These are phyloP conservation scores for Polytolypa hystricis DNA, from an alignment of 2,329 filamentous ascomycete species.

Conservation along the genomic window DNA sequence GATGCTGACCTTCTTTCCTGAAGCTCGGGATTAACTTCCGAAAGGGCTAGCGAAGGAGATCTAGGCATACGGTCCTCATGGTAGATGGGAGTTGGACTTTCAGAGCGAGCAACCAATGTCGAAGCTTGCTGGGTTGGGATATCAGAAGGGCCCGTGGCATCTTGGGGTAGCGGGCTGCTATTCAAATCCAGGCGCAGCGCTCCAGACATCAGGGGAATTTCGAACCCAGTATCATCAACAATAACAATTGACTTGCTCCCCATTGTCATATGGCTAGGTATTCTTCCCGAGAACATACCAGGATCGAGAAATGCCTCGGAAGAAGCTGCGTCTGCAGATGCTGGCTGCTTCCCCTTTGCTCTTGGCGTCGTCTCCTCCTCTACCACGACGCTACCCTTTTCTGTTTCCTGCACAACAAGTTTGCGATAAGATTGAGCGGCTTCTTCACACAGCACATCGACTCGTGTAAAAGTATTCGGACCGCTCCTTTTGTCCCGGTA, in stretches of 20 bases:
- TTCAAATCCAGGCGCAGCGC: slow-evolving; percentile 14
- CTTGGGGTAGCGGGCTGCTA: neutral
- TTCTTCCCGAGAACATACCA: slow-evolving; percentile 24
- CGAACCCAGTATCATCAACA: slow-evolving; percentile 52
- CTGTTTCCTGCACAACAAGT: slow-evolving; percentile 56
- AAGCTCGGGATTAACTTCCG: neutral
- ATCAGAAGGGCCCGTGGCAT: neutral
- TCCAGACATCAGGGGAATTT: slow-evolving; percentile 30
- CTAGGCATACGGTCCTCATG: too few species aligned
- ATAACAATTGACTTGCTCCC: slow-evolving; percentile 90
- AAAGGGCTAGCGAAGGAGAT: neutral
- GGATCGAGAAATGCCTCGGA: slow-evolving; percentile 7
- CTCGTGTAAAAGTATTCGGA: slow-evolving; percentile 46
- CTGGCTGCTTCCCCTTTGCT: neutral
- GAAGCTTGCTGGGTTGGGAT: neutral
- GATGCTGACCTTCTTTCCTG: slow-evolving; percentile 11
- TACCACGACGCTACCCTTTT: slow-evolving; percentile 13
- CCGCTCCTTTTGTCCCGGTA: slow-evolving; percentile 31
- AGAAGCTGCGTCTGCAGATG: neutral
- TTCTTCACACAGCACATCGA: slow-evolving; percentile 72
- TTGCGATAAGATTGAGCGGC: slow-evolving; percentile 69
- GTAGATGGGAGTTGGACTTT: neutral
- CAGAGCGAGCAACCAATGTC: neutral
- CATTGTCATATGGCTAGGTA: slow-evolving; percentile 50
- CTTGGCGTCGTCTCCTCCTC: slow-evolving; percentile 9